Evolutionary conservation across 331 rosid species (phyloP), one percentile per base, ranked within the genome.

Genomic region (Malus hybrid): DNA sequence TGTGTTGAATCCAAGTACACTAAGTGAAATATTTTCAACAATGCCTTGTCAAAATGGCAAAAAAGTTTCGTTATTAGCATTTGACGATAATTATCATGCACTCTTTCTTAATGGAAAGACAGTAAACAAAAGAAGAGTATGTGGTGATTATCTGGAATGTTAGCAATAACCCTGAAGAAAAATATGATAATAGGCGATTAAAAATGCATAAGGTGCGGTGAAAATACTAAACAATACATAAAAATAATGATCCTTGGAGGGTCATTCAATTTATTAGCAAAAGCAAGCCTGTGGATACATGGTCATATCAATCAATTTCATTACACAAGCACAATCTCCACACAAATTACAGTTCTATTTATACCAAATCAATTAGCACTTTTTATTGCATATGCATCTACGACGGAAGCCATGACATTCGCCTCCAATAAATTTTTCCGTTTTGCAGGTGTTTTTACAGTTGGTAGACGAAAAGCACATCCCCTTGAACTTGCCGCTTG

Each of bases 351-450:
- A 52, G 1, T 52, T 52, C 56, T 52, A 24, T 24, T 52, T 39
- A 6, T 52, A 52, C 19, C 48, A 52, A 15, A 52, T 57, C 3
- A 65, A 28, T 33, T 69, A 74, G 27, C 76, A 80, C 6, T 16
- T 9, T 13, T 36, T 74, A 10, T 82, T 67, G 72, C 87, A 83
- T 70, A 83, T 61, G 73, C 87, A 83, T 33, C 80, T 74, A 31
- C 76, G 84, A 42, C 74, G 80, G 61, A 80, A 29, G 6, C 82
- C 87, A 0, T 44, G 20, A 79, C 87, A 83, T 19, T 80, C 33
- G 7, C 84, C 87, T 0, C 71, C 82, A 0, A 44, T 55, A 63
- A 83, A 80, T 34, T 84, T 84, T 61, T 80, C 87, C 5, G 34
- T 68, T 36, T 54, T 39, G 69, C 87, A 83, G 0, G 74, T 71